These are phyloP conservation scores for Boletus sp. DNA, from an alignment of 1,284 basidiomycete genomes.

Conservation along the genomic window DNA sequence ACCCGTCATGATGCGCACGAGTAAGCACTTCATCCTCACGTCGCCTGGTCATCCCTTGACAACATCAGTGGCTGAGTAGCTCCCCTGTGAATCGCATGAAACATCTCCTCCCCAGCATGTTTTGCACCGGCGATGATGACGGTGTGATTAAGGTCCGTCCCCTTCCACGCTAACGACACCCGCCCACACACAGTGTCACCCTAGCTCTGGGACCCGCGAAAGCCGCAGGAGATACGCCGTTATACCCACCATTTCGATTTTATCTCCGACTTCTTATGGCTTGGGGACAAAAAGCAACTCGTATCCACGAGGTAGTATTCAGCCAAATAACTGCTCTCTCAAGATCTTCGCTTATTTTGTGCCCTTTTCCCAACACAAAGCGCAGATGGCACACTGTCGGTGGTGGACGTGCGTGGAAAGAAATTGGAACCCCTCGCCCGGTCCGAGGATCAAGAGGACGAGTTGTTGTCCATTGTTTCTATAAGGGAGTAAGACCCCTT, in stretches of 20 bases:
- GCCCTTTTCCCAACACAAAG: slow-evolving; percentile 38
- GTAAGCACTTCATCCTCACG: slow-evolving; percentile 45
- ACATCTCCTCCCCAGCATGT: slow-evolving; percentile 60
- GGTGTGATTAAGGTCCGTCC: slow-evolving; percentile 80
- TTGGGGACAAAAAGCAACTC: slow-evolving; percentile 81
- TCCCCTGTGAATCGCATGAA: slow-evolving; percentile 83
- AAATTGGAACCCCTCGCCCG: slow-evolving; percentile 71
- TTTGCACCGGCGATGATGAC: slow-evolving; percentile 90
- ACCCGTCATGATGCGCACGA: slow-evolving; percentile 71
- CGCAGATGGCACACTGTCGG: slow-evolving; percentile 88
- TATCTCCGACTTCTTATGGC: slow-evolving; percentile 89
- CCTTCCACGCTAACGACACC: not conserved
- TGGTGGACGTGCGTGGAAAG: slow-evolving; percentile 82
- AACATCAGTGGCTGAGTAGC: slow-evolving; percentile 44
- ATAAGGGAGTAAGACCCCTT: slow-evolving; percentile 64
- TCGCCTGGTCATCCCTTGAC: slow-evolving; percentile 31
- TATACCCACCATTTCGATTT: slow-evolving; percentile 94
- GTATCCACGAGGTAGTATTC: slow-evolving; percentile 74
- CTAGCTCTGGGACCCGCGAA: slow-evolving; percentile 87
- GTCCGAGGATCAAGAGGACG: slow-evolving; percentile 95
- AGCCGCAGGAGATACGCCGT: slow-evolving; percentile 55
- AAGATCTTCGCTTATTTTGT: not conserved
- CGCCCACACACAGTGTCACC: slow-evolving; percentile 1
- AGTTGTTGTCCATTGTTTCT: slow-evolving; percentile 78
- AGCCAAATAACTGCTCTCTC: not conserved